Base-by-base conservation (phyloP, 2,329 filamentous ascomycete species). In the Myriangium duriaei region DNA sequence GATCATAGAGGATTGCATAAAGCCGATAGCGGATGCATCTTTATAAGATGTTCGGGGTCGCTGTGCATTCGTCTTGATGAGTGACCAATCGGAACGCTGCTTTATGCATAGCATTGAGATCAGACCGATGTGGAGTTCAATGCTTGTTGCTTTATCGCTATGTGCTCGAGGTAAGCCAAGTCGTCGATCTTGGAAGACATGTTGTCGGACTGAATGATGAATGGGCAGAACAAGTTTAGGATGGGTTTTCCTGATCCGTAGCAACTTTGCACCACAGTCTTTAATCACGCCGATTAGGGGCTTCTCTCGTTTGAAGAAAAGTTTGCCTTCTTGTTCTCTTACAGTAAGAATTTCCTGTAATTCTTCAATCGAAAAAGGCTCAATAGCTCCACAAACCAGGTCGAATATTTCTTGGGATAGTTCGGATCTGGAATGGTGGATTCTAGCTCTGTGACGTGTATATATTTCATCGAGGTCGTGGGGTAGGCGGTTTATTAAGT, bases 391-490 rank as follows among this genome's bases (percentile, higher is more conserved):
- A 16, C 31, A 39, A 5, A 39, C 36, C 3, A 14, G 26, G 6
- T 10, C 10, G 2, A 42, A 31, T 1, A 42, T 18, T n/a, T 18
- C 18, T 9, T 16, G 9, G 19, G 28, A 15, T 11, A 4, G 14
- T 15, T 29, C n/a, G 11, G 32, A 15, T 35, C 10, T 24, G 4
- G 16, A 5, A 10, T 4, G 10, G 24, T 18, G 18, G 4, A 35
- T 11, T 5, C 29, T 11, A 4, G 30, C 7, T 1, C 31, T 5
- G 5, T 37, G 21, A 13, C 14, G 11, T 7, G 12, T 12, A 17
- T 42, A 42, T 4, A 31, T 42, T 12, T 21, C 31, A 2, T 39
- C n/a, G n/a, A 42, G 30, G 12, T 5, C 16, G 14, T 32, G 15
- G 3, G 40, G 40, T 14, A 42, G 21, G 5, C 13, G 15, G 11